A percentile compares a stretch with the other conserved stretches of the same genome.
Evolutionary conservation across 768 basidiomycete genomes (phyloP).

Genomic region (Naematelia encephala): DNA sequence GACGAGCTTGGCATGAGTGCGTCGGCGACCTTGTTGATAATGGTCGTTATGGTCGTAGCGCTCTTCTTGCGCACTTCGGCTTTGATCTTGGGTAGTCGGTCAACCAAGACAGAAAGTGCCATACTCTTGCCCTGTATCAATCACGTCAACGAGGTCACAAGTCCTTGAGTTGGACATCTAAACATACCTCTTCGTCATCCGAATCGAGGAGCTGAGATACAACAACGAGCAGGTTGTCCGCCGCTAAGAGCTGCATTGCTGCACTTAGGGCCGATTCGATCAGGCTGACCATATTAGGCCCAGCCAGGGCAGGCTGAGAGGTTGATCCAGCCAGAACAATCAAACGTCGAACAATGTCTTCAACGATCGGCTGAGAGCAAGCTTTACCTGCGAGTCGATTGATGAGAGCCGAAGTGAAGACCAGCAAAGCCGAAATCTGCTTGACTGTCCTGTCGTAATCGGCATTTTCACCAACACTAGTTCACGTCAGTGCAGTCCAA

Average conservation of each 20-base stretch:
- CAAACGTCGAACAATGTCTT: conserved; percentile 27
- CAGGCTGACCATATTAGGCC: conserved; percentile 18
- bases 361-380: conserved; percentile 21
- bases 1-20: conserved; percentile 52
- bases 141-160: neutral
- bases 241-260: conserved; percentile 65
- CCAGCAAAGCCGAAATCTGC: conserved; percentile 65
- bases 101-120: conserved; percentile 67
- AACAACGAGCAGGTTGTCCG: conserved; percentile 64
- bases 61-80: conserved; percentile 59
- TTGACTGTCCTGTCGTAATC: conserved; percentile 46
- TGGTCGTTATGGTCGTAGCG: conserved; percentile 57
- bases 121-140: conserved; percentile 3
- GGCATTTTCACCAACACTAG: conserved; percentile 25
- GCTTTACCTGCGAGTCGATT: conserved; percentile 35
- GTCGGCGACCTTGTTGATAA: conserved; percentile 57
- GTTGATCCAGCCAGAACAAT: conserved; percentile 14
- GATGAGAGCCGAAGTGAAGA: conserved; percentile 55
- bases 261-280: conserved; percentile 57
- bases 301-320: conserved; percentile 8
- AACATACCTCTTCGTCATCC: conserved; percentile 57
- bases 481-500: too few species aligned
- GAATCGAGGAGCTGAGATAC: conserved; percentile 60
- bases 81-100: conserved; percentile 64
- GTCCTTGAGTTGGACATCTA: neutral